Conservation (phyloP, 116 monocot genomes). For the Dioscorea cayenensis region DNA sequence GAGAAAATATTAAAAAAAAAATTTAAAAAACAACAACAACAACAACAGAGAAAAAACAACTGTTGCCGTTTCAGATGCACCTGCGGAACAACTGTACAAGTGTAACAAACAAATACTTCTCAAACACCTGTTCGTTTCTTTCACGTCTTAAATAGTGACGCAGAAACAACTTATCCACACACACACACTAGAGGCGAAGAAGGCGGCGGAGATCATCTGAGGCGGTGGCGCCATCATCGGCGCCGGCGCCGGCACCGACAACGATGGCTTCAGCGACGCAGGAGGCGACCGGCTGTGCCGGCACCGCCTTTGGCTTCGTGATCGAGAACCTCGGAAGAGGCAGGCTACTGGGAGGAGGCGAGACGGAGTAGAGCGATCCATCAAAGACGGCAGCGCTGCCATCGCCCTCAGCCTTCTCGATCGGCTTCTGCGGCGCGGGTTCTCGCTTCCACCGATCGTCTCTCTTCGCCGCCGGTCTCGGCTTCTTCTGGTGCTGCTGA, state of each 20-base stretch:
- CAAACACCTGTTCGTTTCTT: neutral
- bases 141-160: neutral
- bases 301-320: neutral
- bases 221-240: conserved; percentile 1
- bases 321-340: conserved; percentile 30
- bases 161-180: neutral
- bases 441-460: neutral
- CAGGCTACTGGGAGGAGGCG: conserved; percentile 36
- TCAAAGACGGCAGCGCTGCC: neutral
- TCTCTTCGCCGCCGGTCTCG: neutral
- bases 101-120: neutral
- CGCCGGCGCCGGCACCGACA: neutral
- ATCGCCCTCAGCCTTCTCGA: neutral
- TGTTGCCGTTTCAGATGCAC: neutral
- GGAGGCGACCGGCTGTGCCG: neutral
- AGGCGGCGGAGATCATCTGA: conserved; percentile 15
- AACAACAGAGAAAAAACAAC: neutral
- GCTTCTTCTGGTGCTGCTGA: conserved; percentile 3
- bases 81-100: conserved; percentile 1
- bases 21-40: neutral
- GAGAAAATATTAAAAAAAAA: no score
- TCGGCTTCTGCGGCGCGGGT: neutral
- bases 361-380: conserved; percentile 27
- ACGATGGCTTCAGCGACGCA: conserved; percentile 5
- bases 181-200: conserved; percentile 1